Conservation (phyloP, 805 yeast species). For the Sugiyamaella boreocaroliniensis region DNA sequence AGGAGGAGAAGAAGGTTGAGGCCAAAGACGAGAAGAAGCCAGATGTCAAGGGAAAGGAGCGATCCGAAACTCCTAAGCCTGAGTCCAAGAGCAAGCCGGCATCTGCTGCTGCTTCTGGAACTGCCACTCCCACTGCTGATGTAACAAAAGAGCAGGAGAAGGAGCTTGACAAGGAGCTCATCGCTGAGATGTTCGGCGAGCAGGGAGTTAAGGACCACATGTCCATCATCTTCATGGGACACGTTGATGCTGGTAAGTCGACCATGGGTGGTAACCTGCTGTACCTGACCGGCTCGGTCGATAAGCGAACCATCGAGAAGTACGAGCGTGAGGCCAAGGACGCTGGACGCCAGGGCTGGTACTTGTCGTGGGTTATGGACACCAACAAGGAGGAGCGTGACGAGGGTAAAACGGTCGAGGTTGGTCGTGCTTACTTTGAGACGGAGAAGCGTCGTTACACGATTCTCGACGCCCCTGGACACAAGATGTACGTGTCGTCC, state of each 20-base stretch:
- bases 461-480: conserved; percentile 98
- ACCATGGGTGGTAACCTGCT: conserved; percentile 98
- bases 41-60: conserved; percentile 18
- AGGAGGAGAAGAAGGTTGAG: conserved; percentile 9
- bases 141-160: conserved; percentile 39
- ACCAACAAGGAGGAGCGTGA: conserved; percentile 97
- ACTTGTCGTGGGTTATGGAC: conserved; percentile 98
- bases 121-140: neutral
- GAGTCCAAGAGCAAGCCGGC: conserved; percentile 6
- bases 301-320: conserved; percentile 96
- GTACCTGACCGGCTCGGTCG: conserved; percentile 92
- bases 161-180: conserved; percentile 70
- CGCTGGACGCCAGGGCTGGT: conserved; percentile 99
- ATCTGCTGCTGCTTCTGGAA: neutral
- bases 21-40: conserved; percentile 35
- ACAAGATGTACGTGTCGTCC: conserved; percentile 96
- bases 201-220: conserved; percentile 70
- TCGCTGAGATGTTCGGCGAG: conserved; percentile 80
- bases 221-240: conserved; percentile 98
- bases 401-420: conserved; percentile 99
- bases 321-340: conserved; percentile 98
- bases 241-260: conserved; percentile 98
- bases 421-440: conserved; percentile 95
- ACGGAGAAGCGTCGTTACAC: conserved; percentile 98
- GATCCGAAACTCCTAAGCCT: conserved; percentile 15